Percentiles rank a stretch among this genome's conserved stretches.
phyloP scores from a whole-genome alignment of 257 asterid genomes.

The Solanum paucissectum region DNA sequence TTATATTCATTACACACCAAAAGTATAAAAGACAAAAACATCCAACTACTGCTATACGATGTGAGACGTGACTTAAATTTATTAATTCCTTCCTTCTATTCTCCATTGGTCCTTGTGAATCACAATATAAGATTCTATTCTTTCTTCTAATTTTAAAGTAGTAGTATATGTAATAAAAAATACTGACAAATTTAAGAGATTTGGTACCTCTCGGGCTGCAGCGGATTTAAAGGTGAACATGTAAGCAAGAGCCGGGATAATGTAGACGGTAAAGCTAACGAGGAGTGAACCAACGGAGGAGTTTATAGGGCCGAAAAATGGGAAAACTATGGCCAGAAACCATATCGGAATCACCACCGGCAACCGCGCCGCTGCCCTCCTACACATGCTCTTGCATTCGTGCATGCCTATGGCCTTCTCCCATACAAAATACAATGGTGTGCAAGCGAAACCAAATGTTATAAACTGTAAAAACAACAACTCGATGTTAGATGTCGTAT shows the following conservation, averaged over 20 bases:
- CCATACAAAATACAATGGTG: constrained; percentile 90
- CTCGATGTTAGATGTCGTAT: not conserved
- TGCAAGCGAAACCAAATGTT: constrained; percentile 96
- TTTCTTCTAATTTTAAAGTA: not conserved
- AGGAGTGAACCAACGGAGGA: constrained; percentile 88
- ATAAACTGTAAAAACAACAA: constrained; percentile 50
- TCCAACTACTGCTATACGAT: not conserved
- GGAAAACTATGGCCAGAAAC: constrained; percentile 89
- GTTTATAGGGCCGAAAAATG: constrained; percentile 93
- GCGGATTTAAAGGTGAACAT: constrained; percentile 72
- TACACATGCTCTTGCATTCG: constrained; percentile 86
- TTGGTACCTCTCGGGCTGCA: constrained; percentile 66
- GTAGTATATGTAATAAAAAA: not conserved
- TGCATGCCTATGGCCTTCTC: constrained; percentile 92
- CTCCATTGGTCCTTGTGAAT: not conserved
- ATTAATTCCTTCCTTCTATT: not conserved
- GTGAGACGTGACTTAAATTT: not conserved
- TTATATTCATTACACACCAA: not conserved
- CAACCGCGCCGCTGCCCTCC: constrained; percentile 66
- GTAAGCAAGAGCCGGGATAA: constrained; percentile 85
- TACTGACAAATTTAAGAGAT: not conserved
- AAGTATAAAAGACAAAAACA: not conserved
- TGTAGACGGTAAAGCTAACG: constrained; percentile 87
- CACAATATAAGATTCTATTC: not conserved
- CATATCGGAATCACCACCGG: constrained; percentile 91